Percentiles rank a stretch among this genome's conserved stretches.
These are phyloP conservation scores for Leccinum ochraceum DNA, from an alignment of 768 basidiomycete species.

Conservation along the genomic window DNA sequence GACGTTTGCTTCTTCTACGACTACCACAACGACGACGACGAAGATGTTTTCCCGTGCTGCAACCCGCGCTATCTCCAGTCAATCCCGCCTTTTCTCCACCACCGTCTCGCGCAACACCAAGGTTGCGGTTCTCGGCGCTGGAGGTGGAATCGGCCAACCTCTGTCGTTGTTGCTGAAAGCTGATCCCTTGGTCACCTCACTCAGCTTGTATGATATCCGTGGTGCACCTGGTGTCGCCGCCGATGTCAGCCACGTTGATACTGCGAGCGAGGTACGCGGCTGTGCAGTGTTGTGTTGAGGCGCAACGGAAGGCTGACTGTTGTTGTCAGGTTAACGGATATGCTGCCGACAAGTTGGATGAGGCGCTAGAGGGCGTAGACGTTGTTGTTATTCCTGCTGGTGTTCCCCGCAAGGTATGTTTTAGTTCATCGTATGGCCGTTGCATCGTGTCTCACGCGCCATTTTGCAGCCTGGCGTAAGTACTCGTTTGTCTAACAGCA, in stretches of 20 bases:
- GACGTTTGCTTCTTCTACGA: constrained; percentile 14
- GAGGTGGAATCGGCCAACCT: constrained; percentile 98
- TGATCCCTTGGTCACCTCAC: constrained; percentile 83
- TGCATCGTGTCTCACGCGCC: constrained; percentile 27
- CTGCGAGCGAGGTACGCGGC: constrained; percentile 71
- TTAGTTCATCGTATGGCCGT: background rate
- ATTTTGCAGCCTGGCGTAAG: constrained; percentile 76
- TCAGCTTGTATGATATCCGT: constrained; percentile 55
- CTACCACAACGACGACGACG: constrained; percentile 23
- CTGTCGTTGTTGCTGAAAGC: constrained; percentile 85
- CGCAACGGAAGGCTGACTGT: constrained; percentile 3
- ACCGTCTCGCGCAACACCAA: constrained; percentile 72
- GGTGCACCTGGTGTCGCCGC: constrained; percentile 80
- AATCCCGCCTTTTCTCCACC: constrained; percentile 74
- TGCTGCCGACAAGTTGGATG: constrained; percentile 83
- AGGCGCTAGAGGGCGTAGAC: constrained; percentile 85
- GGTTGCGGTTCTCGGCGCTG: constrained; percentile 96
- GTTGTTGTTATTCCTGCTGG: constrained; percentile 98
- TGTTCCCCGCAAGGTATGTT: constrained; percentile 91
- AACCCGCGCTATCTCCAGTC: constrained; percentile 54
- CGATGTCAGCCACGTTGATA: constrained; percentile 94
- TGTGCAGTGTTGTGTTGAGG: background rate
- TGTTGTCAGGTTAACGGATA: constrained; percentile 71
- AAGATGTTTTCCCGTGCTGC: constrained; percentile 70
- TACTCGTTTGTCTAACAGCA: constrained; percentile 21